Evolutionary conservation across 495 filamentous ascomycete genomes (phyloP).

Genomic region (Aspergillus sclerotiicarbonarius): DNA sequence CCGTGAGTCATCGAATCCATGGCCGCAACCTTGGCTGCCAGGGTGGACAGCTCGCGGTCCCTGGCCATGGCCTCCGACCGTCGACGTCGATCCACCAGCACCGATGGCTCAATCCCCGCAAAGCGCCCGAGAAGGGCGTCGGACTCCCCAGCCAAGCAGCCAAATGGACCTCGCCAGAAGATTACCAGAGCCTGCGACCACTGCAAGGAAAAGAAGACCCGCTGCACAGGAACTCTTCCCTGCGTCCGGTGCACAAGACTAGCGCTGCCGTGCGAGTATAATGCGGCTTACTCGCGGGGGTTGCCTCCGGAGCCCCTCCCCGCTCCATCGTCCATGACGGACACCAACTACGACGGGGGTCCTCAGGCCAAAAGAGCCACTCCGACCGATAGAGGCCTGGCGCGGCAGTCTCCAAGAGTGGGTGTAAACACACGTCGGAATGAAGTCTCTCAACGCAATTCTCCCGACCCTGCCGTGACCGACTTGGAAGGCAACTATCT

Average conservation of each 20-base stretch:
- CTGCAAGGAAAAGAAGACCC: constrained; percentile 48
- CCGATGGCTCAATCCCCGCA: neutral
- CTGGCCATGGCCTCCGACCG: neutral
- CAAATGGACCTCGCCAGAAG: constrained; percentile 32
- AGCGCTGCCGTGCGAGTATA: constrained; percentile 42
- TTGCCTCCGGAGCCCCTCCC: constrained; percentile 43
- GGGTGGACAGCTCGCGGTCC: neutral
- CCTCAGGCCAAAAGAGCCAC: constrained; percentile 9
- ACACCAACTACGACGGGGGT: constrained; percentile 1
- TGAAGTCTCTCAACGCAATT: constrained; percentile 31
- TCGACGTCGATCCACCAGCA: neutral
- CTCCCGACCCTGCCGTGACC: constrained; percentile 44
- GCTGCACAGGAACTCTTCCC: constrained; percentile 46
- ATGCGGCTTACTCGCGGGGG: constrained; percentile 44
- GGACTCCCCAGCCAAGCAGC: constrained; percentile 22
- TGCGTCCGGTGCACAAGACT: constrained; percentile 41
- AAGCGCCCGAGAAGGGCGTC: constrained; percentile 36
- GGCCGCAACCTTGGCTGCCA: neutral
- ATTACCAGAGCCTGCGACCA: constrained; percentile 49
- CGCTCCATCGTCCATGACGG: constrained; percentile 20
- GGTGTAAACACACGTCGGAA: constrained; percentile 8
- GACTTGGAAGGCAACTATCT: constrained; percentile 49
- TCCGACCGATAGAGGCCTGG: constrained; percentile 12
- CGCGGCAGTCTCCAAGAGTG: constrained; percentile 5
- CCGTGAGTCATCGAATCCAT: neutral